Percentiles rank a stretch among this genome's conserved stretches.
Evolutionary conservation across 768 basidiomycete genomes (phyloP).

Genomic region (Rhodosporidiobolus odoratus): DNA sequence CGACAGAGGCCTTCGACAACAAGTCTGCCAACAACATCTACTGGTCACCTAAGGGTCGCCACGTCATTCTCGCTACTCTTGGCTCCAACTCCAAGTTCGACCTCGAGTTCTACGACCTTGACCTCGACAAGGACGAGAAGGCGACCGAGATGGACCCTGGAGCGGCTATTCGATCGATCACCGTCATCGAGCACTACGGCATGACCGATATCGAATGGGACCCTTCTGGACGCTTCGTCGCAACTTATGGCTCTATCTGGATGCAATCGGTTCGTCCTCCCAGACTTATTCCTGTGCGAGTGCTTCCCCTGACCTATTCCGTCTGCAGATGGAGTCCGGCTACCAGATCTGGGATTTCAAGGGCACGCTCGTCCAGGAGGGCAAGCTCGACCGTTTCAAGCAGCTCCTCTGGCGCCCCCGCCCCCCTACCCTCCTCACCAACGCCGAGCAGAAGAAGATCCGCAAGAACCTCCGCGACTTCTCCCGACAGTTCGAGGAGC

Average conservation of each 20-base stretch:
- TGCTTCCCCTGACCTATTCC: background rate
- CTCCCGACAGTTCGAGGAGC: slow-evolving; percentile 87
- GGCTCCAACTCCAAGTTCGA: slow-evolving; percentile 93
- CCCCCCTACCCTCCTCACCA: slow-evolving; percentile 76
- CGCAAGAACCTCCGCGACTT: slow-evolving; percentile 85
- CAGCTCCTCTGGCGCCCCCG: slow-evolving; percentile 98
- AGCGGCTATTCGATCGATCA: slow-evolving; percentile 74
- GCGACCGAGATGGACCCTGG: slow-evolving; percentile 68
- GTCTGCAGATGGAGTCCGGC: slow-evolving; percentile 80
- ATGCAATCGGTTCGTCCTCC: slow-evolving; percentile 70
- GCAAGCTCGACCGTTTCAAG: slow-evolving; percentile 89
- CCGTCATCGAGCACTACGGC: slow-evolving; percentile 87
- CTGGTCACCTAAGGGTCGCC: slow-evolving; percentile 94
- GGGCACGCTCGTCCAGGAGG: slow-evolving; percentile 78
- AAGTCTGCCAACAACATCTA: slow-evolving; percentile 89
- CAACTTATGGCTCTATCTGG: slow-evolving; percentile 92
- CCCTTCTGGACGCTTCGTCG: slow-evolving; percentile 86
- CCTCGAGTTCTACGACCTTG: slow-evolving; percentile 96
- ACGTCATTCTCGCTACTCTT: slow-evolving; percentile 91
- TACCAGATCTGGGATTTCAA: slow-evolving; percentile 97
- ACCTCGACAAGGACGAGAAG: slow-evolving; percentile 55
- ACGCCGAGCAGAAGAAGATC: slow-evolving; percentile 79
- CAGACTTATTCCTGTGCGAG: background rate
- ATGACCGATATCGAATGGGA: slow-evolving; percentile 99
- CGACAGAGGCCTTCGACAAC: slow-evolving; percentile 63